These are phyloP conservation scores for Scolecobasidium constrictum DNA, from an alignment of 2,329 filamentous ascomycete genomes.

Conservation along the genomic window DNA sequence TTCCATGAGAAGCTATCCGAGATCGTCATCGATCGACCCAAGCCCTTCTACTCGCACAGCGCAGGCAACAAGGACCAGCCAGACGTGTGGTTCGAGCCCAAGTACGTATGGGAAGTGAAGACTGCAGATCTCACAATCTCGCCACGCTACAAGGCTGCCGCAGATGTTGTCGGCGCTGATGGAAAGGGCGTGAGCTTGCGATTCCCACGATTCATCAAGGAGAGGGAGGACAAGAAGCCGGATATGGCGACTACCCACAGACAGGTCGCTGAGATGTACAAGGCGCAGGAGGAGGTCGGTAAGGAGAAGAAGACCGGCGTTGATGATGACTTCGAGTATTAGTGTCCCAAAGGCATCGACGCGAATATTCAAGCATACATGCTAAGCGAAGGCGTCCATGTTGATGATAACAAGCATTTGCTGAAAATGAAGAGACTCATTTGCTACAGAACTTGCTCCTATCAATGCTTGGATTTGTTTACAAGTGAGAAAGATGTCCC, in stretches of 20 bases:
- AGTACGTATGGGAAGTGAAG: constrained; percentile 94
- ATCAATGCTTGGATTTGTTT: no score
- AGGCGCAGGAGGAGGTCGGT: constrained; percentile 79
- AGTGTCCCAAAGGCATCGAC: no score
- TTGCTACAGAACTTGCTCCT: no score
- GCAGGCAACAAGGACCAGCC: constrained; percentile 82
- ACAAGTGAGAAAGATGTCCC: no score
- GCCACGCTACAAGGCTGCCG: constrained; percentile 86
- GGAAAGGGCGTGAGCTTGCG: constrained; percentile 74
- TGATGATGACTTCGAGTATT: constrained; percentile 99
- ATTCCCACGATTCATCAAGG: constrained; percentile 86
- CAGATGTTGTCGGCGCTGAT: constrained; percentile 56
- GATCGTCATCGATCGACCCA: constrained; percentile 76
- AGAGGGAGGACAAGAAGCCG: constrained; percentile 90
- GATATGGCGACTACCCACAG: constrained; percentile 76
- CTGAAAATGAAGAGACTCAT: no score
- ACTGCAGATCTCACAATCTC: constrained; percentile 90
- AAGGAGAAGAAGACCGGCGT: constrained; percentile 79
- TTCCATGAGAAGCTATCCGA: constrained; percentile 65
- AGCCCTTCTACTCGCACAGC: constrained; percentile 89
- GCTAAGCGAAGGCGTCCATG: no score
- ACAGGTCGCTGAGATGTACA: constrained; percentile 94
- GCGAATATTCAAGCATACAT: no score
- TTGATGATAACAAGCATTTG: no score
- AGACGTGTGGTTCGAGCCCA: constrained; percentile 96